Conservation (phyloP, 2,329 filamentous ascomycete species). For the Phyllosticta ampelicida region DNA sequence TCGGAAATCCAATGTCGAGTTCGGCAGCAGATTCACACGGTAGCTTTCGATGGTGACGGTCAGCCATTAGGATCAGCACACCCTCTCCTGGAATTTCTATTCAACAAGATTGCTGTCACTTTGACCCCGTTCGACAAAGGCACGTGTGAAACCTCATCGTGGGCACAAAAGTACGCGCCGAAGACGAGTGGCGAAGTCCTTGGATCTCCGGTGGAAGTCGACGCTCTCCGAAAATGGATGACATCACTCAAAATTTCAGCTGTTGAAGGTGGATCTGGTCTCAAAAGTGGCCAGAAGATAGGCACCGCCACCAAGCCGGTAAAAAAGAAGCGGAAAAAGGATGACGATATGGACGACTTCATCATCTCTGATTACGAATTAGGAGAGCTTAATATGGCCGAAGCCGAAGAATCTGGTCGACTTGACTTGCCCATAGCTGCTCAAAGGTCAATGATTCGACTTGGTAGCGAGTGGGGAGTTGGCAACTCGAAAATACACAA, state of each 20-base stretch:
- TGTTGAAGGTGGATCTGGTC: conserved; percentile 52
- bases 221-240: conserved; percentile 71
- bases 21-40: conserved; percentile 13
- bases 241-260: conserved; percentile 62
- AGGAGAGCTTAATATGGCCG: conserved; percentile 50
- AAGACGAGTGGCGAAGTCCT: conserved; percentile 58
- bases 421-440: conserved; percentile 13
- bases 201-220: conserved; percentile 59
- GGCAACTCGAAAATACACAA: conserved; percentile 50
- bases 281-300: conserved; percentile 8
- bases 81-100: conserved; percentile 50
- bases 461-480: conserved; percentile 19
- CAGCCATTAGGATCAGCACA: conserved; percentile 30
- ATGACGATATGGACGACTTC: conserved; percentile 22
- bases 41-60: background rate
- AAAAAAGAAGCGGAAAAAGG: conserved; percentile 54
- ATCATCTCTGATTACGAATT: conserved; percentile 21
- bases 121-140: conserved; percentile 74
- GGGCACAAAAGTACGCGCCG: conserved; percentile 82
- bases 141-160: conserved; percentile 60
- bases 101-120: conserved; percentile 46
- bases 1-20: conserved; percentile 31
- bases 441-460: conserved; percentile 30
- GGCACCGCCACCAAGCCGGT: conserved; percentile 19
- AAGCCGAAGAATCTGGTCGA: conserved; percentile 37